phyloP scores from a whole-genome alignment of 2,329 filamentous ascomycete species.

The Sporothrix sp. region DNA sequence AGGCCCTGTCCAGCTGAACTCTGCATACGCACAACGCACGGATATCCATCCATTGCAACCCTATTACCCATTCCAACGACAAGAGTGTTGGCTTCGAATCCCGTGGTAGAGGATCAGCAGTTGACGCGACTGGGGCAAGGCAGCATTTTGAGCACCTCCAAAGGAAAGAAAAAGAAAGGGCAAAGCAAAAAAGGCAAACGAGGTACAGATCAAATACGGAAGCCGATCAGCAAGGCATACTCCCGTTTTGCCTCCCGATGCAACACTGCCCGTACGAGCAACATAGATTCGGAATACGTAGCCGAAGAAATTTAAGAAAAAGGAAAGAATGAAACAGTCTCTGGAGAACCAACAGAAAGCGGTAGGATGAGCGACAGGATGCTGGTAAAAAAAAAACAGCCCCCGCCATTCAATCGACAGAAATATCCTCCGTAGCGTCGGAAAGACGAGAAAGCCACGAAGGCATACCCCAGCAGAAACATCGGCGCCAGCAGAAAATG shows the following conservation, averaged over 20 bases:
- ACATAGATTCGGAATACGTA: not conserved
- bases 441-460: too few species aligned
- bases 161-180: not conserved
- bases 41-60: not conserved
- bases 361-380: too few species aligned
- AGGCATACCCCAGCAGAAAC: not conserved
- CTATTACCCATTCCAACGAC: not conserved
- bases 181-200: not conserved
- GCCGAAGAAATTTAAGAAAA: not conserved
- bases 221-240: too few species aligned
- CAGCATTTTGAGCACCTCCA: not conserved
- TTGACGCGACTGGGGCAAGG: not conserved
- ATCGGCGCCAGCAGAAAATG: not conserved
- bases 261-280: not conserved
- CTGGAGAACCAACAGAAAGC: not conserved
- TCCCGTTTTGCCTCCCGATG: too few species aligned
- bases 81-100: not conserved
- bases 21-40: not conserved
- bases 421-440: not conserved
- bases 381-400: too few species aligned
- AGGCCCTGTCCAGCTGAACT: constrained; percentile 1
- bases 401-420: too few species aligned
- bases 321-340: not conserved
- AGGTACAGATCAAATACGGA: not conserved
- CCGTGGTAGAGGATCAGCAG: not conserved